Conservation (phyloP, 768 basidiomycete genomes). For the Cystobasidium ongulense region DNA sequence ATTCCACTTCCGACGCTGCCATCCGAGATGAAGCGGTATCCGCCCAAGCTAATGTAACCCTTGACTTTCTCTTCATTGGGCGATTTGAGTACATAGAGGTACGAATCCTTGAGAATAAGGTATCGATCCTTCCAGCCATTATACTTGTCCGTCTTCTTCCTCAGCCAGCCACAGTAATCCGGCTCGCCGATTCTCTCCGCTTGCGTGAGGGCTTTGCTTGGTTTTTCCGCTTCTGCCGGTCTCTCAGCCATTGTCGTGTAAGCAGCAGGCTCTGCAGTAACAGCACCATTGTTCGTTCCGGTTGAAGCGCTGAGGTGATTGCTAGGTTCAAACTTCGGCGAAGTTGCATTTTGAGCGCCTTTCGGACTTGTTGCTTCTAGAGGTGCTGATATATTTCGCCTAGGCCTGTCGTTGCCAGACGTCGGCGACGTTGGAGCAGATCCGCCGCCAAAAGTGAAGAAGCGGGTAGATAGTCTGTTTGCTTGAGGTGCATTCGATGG, state of each 20-base stretch:
- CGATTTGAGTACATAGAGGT: conserved; percentile 77
- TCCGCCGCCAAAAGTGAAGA: conserved; percentile 16
- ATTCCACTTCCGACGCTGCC: conserved; percentile 52
- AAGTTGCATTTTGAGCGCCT: neutral
- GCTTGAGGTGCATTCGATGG: neutral
- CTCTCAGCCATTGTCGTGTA: neutral
- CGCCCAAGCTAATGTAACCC: conserved; percentile 83
- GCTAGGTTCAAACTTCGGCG: neutral
- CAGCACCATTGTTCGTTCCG: neutral
- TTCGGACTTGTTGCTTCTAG: neutral
- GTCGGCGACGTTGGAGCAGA: conserved; percentile 9
- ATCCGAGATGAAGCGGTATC: conserved; percentile 87
- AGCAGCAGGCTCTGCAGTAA: neutral
- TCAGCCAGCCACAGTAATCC: conserved; percentile 88
- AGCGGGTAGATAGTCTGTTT: conserved; percentile 20
- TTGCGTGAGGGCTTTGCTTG: conserved; percentile 51
- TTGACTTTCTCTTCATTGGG: conserved; percentile 83
- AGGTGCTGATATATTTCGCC: conserved; percentile 9
- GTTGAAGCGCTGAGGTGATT: neutral
- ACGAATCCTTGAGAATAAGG: conserved; percentile 82
- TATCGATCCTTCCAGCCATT: conserved; percentile 86
- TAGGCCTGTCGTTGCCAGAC: neutral
- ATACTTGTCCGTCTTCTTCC: conserved; percentile 88
- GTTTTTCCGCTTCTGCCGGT: neutral
- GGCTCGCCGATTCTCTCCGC: conserved; percentile 82